Conservation (phyloP, 2,329 filamentous ascomycete species). For the Aspergillus hortae region DNA sequence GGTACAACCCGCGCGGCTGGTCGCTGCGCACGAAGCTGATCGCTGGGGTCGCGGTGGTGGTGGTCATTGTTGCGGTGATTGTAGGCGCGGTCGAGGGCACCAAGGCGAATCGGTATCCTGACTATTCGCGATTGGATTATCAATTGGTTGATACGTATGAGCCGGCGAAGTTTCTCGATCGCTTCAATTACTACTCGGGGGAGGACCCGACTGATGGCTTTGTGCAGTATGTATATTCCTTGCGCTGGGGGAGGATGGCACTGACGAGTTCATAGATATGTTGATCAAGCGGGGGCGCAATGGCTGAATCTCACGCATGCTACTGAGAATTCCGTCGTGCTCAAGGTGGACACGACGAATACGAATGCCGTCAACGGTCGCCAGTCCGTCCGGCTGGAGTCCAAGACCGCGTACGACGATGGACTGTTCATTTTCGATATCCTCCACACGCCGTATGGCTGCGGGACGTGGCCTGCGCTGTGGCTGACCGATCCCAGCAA, state of each 20-base stretch:
- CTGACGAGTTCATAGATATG: constrained; percentile 29
- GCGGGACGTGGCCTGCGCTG: constrained; percentile 63
- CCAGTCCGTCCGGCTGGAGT: constrained; percentile 61
- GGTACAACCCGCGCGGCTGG: constrained; percentile 54
- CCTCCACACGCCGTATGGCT: constrained; percentile 61
- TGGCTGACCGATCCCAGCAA: constrained; percentile 61
- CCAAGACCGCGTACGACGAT: constrained; percentile 56
- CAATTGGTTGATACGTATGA: constrained; percentile 40
- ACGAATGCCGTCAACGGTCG: constrained; percentile 58
- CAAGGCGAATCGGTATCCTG: constrained; percentile 39
- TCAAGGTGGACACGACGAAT: constrained; percentile 60
- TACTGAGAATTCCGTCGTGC: constrained; percentile 49
- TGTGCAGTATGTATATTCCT: constrained; percentile 42
- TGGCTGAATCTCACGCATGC: constrained; percentile 60
- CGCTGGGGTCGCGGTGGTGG: constrained; percentile 33
- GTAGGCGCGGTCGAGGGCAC: constrained; percentile 41
- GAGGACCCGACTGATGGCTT: constrained; percentile 45
- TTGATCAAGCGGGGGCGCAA: constrained; percentile 33
- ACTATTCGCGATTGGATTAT: constrained; percentile 43
- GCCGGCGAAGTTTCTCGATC: constrained; percentile 42
- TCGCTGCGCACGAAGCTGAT: constrained; percentile 51
- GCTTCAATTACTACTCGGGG: constrained; percentile 44
- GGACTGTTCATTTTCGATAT: constrained; percentile 68
- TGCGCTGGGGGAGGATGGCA: not conserved
- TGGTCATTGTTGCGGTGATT: constrained; percentile 48